Percentiles rank a stretch among this genome's conserved stretches.
Conservation (phyloP, 176 grass and related monocot species). For the Phoenix dactylifera region DNA sequence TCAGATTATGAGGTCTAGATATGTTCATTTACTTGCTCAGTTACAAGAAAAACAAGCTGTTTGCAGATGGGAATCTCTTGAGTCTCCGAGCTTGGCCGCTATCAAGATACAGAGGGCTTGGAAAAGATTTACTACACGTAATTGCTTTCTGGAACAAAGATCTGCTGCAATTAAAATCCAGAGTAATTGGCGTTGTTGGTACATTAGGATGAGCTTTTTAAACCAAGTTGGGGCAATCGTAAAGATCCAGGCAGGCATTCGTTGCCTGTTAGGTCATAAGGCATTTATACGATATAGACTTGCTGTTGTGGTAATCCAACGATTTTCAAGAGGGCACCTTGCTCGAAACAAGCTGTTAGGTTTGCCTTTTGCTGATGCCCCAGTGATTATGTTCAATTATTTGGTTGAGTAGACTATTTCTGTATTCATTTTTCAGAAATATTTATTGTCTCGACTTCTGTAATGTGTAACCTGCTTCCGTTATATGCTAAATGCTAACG, state of each 20-base stretch:
- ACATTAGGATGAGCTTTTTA: constrained; percentile 20
- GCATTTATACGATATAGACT: constrained; percentile 8
- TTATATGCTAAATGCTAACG: not conserved
- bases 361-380: constrained; percentile 19
- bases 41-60: constrained; percentile 4
- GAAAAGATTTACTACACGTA: constrained; percentile 28
- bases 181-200: constrained; percentile 40
- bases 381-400: too few relatives aligned
- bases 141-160: constrained; percentile 14
- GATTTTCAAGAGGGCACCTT: constrained; percentile 34
- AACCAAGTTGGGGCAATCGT: constrained; percentile 29
- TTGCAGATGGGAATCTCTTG: constrained; percentile 1
- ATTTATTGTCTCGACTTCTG: not conserved
- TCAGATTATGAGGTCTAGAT: constrained; percentile 7
- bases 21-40: constrained; percentile 15
- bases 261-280: constrained; percentile 19
- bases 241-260: constrained; percentile 30
- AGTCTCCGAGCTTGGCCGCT: constrained; percentile 29
- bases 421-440: constrained; percentile 1
- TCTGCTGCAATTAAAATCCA: constrained; percentile 46
- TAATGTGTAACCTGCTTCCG: too few relatives aligned
- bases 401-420: not conserved
- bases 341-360: constrained; percentile 47
- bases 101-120: constrained; percentile 41
- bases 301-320: constrained; percentile 36